A percentile compares a stretch with the other conserved stretches of the same genome.
These are phyloP conservation scores for Anisogramma anomala DNA, from an alignment of 2,329 filamentous ascomycete genomes.

Conservation along the genomic window DNA sequence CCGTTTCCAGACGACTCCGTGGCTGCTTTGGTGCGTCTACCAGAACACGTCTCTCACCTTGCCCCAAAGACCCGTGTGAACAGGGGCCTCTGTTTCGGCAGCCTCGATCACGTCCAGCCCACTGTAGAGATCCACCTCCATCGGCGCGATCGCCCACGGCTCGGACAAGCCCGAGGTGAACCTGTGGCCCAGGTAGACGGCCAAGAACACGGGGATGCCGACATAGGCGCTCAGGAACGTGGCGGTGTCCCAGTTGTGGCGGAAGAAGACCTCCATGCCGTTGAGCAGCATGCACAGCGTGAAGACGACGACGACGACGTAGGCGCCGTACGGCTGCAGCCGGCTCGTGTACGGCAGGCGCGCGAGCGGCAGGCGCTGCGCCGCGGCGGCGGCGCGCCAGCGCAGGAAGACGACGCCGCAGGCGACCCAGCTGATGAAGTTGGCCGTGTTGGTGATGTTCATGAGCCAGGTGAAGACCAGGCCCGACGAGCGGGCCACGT, in stretches of 20 bases:
- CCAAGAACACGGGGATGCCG: constrained; percentile 50
- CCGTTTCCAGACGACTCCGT: too few relatives aligned
- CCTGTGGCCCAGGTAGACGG: constrained; percentile 40
- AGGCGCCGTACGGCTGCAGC: constrained; percentile 47
- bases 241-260: constrained; percentile 40
- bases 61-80: not conserved
- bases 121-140: not conserved
- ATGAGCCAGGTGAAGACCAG: constrained; percentile 53
- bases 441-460: constrained; percentile 40
- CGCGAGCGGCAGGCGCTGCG: constrained; percentile 27
- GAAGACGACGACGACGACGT: constrained; percentile 23
- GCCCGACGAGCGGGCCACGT: constrained; percentile 42
- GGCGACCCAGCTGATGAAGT: constrained; percentile 42
- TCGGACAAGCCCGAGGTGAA: constrained; percentile 15
- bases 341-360: constrained; percentile 39
- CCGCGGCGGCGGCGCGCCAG: constrained; percentile 39
- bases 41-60: not conserved
- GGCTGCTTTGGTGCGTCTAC: too few relatives aligned
- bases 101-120: not conserved
- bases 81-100: not conserved
- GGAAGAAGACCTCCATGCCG: constrained; percentile 54
- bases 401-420: constrained; percentile 45
- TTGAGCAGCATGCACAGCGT: constrained; percentile 43
- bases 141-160: not conserved
- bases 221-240: constrained; percentile 53